Evolutionary conservation across 202 grass and related monocot genomes (phyloP).

Genomic region (Panicum virgatum): DNA sequence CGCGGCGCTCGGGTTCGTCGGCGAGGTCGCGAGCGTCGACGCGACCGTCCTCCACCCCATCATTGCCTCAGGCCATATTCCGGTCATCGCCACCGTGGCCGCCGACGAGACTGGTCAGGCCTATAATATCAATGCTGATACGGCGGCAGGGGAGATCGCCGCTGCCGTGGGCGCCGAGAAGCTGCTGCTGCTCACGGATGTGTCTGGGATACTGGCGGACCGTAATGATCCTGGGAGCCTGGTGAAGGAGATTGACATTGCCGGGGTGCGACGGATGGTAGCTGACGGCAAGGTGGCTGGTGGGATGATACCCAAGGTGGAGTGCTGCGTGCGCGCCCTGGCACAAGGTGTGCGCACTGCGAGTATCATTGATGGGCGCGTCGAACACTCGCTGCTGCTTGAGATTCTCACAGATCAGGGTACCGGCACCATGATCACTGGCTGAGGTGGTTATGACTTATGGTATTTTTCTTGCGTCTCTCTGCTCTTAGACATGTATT

Average conservation of each 20-base stretch:
- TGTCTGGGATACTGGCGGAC: slow-evolving; percentile 70
- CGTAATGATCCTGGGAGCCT: slow-evolving; percentile 72
- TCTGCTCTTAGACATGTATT: slow-evolving; percentile 19
- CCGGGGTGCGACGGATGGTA: slow-evolving; percentile 64
- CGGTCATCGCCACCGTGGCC: slow-evolving; percentile 86
- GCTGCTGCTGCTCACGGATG: slow-evolving; percentile 77
- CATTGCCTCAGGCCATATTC: slow-evolving; percentile 62
- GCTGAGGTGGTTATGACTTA: slow-evolving; percentile 39
- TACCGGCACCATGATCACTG: slow-evolving; percentile 79
- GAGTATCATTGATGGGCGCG: slow-evolving; percentile 86
- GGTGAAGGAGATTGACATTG: slow-evolving; percentile 80
- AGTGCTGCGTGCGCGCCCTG: slow-evolving; percentile 74
- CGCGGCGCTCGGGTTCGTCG: slow-evolving; percentile 66
- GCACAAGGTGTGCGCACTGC: slow-evolving; percentile 79
- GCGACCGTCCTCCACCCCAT: slow-evolving; percentile 68
- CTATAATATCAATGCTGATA: slow-evolving; percentile 92
- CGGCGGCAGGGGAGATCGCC: slow-evolving; percentile 71
- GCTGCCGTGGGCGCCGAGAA: slow-evolving; percentile 77
- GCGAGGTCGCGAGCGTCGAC: slow-evolving; percentile 74
- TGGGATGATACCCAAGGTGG: slow-evolving; percentile 95
- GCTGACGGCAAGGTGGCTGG: slow-evolving; percentile 76
- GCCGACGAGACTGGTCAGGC: slow-evolving; percentile 68
- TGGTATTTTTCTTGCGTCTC: slow-evolving; percentile 31
- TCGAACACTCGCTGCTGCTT: slow-evolving; percentile 75
- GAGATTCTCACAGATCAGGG: slow-evolving; percentile 93